A percentile compares a stretch with the other conserved stretches of the same genome.
These are phyloP conservation scores for Podospora tetraspora DNA, from an alignment of 495 filamentous ascomycete species.

Conservation along the genomic window DNA sequence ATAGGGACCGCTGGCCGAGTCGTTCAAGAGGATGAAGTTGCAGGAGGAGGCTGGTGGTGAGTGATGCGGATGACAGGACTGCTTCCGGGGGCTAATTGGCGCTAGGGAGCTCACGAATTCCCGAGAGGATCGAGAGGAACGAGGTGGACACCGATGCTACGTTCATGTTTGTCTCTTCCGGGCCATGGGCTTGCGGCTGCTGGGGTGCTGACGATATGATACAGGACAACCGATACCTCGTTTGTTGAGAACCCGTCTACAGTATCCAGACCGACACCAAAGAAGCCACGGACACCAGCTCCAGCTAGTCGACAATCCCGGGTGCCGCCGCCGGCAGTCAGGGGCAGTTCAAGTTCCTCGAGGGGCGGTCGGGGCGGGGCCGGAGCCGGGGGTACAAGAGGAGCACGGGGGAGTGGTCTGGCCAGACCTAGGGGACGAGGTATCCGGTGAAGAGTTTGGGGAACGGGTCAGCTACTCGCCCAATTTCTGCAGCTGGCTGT, in stretches of 20 bases:
- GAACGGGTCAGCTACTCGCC: not conserved
- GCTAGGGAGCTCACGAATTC: constrained; percentile 13
- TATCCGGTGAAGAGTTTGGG: constrained; percentile 17
- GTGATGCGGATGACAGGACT: constrained; percentile 25
- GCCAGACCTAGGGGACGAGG: constrained; percentile 39
- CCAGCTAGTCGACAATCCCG: constrained; percentile 43
- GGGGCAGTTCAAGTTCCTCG: constrained; percentile 30
- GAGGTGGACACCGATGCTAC: constrained; percentile 63
- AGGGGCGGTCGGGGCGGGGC: constrained; percentile 29
- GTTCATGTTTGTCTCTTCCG: constrained; percentile 61
- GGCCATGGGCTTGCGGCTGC: not conserved
- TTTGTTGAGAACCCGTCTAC: constrained; percentile 85
- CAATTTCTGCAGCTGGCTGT: not conserved
- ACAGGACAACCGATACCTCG: constrained; percentile 87
- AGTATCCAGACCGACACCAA: constrained; percentile 62
- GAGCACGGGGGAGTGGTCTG: constrained; percentile 42
- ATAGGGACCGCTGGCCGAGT: constrained; percentile 52
- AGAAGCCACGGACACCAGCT: constrained; percentile 57
- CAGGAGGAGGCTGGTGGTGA: constrained; percentile 41
- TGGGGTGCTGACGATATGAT: constrained; percentile 22
- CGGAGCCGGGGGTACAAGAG: constrained; percentile 22
- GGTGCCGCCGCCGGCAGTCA: constrained; percentile 36
- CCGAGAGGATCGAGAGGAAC: constrained; percentile 1
- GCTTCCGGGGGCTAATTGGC: not conserved
- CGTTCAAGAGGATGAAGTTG: constrained; percentile 59